Conservation (phyloP, 2,329 filamentous ascomycete genomes). For the Verticillium zaregamsianum region DNA sequence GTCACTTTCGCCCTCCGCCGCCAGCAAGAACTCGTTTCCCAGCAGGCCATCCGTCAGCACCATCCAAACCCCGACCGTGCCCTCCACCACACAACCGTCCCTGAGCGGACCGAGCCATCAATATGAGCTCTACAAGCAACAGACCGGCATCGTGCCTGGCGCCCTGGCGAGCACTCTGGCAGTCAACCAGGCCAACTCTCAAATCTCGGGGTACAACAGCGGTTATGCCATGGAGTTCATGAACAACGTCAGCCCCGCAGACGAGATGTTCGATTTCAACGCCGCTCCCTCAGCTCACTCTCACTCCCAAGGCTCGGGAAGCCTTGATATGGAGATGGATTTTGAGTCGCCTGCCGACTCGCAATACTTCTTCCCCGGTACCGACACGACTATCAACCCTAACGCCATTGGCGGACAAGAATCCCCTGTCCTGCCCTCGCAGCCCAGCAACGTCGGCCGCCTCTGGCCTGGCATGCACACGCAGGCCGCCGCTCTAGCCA, state of each 20-base stretch:
- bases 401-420: conserved; percentile 65
- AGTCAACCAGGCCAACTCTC: conserved; percentile 59
- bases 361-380: conserved; percentile 59
- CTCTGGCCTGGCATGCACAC: conserved; percentile 94
- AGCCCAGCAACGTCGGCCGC: conserved; percentile 59
- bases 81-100: conserved; percentile 50
- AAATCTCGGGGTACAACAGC: conserved; percentile 50
- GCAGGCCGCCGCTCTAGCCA: conserved; percentile 76
- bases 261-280: conserved; percentile 70
- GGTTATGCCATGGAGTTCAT: conserved; percentile 46
- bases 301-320: conserved; percentile 50
- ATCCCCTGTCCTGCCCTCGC: conserved; percentile 38
- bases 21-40: conserved; percentile 49
- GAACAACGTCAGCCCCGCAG: conserved; percentile 52
- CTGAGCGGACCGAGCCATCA: conserved; percentile 85
- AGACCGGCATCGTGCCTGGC: conserved; percentile 86
- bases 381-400: conserved; percentile 59
- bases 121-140: conserved; percentile 92
- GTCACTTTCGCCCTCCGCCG: conserved; percentile 49
- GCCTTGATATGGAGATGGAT: conserved; percentile 63
- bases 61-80: conserved; percentile 48
- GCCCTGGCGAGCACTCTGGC: conserved; percentile 77
- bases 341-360: conserved; percentile 43
- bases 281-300: conserved; percentile 41
- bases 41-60: conserved; percentile 47